A percentile compares a stretch with the other conserved stretches of the same genome.
phyloP scores from a whole-genome alignment of 2,329 filamentous ascomycete species.

The Pseudofabraea citricarpa region DNA sequence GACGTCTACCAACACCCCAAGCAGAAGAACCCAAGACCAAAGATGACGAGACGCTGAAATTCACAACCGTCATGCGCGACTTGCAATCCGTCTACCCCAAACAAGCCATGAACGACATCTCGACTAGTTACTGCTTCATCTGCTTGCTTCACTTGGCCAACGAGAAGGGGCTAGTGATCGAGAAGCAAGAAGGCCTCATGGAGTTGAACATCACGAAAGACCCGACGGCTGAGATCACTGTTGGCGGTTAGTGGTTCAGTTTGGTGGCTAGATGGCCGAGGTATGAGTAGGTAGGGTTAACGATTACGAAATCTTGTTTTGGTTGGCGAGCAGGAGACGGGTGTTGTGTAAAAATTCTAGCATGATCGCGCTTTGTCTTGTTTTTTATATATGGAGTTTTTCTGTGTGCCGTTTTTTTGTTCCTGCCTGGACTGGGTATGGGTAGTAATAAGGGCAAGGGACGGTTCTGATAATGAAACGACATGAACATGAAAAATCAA shows the following conservation, averaged over 20 bases:
- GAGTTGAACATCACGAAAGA: conserved; percentile 60
- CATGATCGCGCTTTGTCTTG: too few species aligned
- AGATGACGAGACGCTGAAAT: conserved; percentile 60
- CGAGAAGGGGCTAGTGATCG: conserved; percentile 65
- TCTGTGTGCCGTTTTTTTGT: too few species aligned
- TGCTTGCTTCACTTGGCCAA: conserved; percentile 72
- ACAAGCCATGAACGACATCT: conserved; percentile 86
- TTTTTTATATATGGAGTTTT: too few species aligned
- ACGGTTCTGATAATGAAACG: too few species aligned
- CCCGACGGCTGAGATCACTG: conserved; percentile 52
- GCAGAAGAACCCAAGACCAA: conserved; percentile 19
- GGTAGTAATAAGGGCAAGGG: too few species aligned
- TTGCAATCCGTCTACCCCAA: conserved; percentile 83
- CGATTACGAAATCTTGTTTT: too few species aligned
- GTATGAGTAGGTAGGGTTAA: too few species aligned
- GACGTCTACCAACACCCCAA: conserved; percentile 31
- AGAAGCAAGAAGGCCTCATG: conserved; percentile 43
- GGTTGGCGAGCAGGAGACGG: too few species aligned
- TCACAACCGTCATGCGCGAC: conserved; percentile 88
- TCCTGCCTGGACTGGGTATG: too few species aligned
- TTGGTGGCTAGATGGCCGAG: neutral
- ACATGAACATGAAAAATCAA: too few species aligned
- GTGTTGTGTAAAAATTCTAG: too few species aligned
- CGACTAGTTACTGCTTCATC: conserved; percentile 90
- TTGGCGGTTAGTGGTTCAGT: conserved; percentile 16